These are phyloP conservation scores for Coemansia sp. DNA, from an alignment of 192 early-diverging fungal species.

Conservation along the genomic window DNA sequence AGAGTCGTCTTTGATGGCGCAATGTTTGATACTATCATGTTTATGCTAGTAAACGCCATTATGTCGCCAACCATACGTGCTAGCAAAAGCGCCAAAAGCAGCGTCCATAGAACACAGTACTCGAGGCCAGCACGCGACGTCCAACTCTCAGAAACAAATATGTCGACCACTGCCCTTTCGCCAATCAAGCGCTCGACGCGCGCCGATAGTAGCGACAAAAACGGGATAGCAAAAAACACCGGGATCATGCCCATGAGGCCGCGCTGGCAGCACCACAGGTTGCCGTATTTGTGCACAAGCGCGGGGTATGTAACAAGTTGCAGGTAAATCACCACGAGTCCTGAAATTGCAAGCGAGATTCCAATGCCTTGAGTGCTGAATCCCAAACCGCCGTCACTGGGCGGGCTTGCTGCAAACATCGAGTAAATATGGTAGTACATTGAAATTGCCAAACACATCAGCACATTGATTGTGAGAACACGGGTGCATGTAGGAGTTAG, in stretches of 20 bases:
- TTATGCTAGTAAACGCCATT: conserved; percentile 36
- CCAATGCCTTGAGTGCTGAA: conserved; percentile 53
- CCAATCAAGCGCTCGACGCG: not conserved
- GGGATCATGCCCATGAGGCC: conserved; percentile 1
- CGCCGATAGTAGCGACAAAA: conserved; percentile 1
- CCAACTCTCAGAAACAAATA: not conserved
- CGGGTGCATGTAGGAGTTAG: conserved; percentile 16
- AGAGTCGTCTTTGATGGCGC: conserved; percentile 31
- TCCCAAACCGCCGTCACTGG: conserved; percentile 54
- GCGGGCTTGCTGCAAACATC: conserved; percentile 44
- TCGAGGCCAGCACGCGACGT: not conserved
- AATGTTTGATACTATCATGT: conserved; percentile 33
- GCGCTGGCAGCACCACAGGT: conserved; percentile 1
- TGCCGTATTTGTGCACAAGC: conserved; percentile 39
- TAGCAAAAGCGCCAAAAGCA: conserved; percentile 20
- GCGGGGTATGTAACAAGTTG: conserved; percentile 54
- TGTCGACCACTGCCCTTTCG: not conserved
- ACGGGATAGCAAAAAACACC: conserved; percentile 8
- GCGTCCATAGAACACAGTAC: conserved; percentile 20
- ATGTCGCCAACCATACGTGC: conserved; percentile 21
- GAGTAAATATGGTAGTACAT: conserved; percentile 38
- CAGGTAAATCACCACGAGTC: conserved; percentile 43
- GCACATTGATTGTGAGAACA: conserved; percentile 19
- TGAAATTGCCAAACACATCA: conserved; percentile 18
- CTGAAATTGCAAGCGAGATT: conserved; percentile 41